Percentiles rank a stretch among this genome's conserved stretches.
Conservation (phyloP, 768 basidiomycete species). For the Psilocybe cubensis region DNA sequence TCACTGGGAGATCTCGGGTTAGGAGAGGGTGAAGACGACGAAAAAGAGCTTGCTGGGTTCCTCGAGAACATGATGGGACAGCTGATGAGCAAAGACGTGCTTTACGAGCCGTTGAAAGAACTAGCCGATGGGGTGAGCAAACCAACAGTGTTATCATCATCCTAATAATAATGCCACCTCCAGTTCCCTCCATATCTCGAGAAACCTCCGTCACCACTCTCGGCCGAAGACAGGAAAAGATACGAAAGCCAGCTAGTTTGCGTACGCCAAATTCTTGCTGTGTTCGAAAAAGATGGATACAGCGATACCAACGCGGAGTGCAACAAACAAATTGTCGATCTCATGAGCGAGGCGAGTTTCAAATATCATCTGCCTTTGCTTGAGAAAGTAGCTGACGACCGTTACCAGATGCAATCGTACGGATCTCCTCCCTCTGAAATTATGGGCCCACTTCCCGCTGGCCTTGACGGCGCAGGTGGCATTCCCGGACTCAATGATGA, state of each 20-base stretch:
- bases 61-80: constrained; percentile 84
- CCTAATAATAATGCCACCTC: background rate
- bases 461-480: constrained; percentile 32
- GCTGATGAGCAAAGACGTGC: constrained; percentile 78
- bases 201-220: constrained; percentile 54
- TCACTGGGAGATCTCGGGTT: constrained; percentile 45
- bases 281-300: constrained; percentile 68
- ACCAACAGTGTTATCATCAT: background rate
- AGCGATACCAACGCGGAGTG: constrained; percentile 54
- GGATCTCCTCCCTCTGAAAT: constrained; percentile 82
- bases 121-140: constrained; percentile 67
- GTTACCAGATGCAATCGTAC: constrained; percentile 69
- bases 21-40: constrained; percentile 37
- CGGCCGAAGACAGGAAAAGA: constrained; percentile 60
- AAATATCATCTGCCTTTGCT: background rate
- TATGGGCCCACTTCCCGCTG: constrained; percentile 83
- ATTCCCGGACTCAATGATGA: constrained; percentile 23
- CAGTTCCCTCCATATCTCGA: constrained; percentile 82
- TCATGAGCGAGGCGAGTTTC: constrained; percentile 75
- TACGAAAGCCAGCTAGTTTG: constrained; percentile 64
- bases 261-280: constrained; percentile 59
- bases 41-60: constrained; percentile 63
- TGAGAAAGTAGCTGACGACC: background rate
- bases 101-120: constrained; percentile 90
- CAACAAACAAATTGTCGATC: constrained; percentile 53